Evolutionary conservation across 2,329 filamentous ascomycete genomes (phyloP), one percentile per base, ranked within the genome.

Genomic region (Metarhizium sp.): DNA sequence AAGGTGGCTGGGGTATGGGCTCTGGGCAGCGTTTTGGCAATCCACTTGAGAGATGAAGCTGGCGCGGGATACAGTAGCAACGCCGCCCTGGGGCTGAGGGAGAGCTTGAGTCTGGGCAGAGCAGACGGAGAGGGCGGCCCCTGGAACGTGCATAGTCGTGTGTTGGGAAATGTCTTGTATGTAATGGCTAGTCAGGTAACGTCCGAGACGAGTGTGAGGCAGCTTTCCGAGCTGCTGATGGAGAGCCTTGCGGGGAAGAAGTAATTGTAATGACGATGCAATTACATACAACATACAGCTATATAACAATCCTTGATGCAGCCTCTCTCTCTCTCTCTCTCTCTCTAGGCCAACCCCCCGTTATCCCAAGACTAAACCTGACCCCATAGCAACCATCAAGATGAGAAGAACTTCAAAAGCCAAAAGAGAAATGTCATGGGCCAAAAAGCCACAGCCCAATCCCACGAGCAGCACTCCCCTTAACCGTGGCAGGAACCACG

Each of bases 1-100:
- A 69, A 73, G 0, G 81, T 94, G 0, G 75, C 81, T 2, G 81
- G 85, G 7, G 81, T 87, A 0, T 88, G 89, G 73, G 86, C 88
- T 0, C 71, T 94, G 1, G 90, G 90, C 0, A 87, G 82, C 2
- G 86, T 94, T 1, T 73, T 94, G 11, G 85, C 86, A 0, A 84
- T 95, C 42, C 75, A 74, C 30, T 62, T 82, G 54, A 64, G 67
- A 4, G 73, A 75, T 13, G 64, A 68, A 1, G 69, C 70, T 8
- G 73, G 71, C 3, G 60, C 69, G 1, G 77, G 77, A 0, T 80
- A 80, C 59, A 75, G 71, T 56, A 78, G 77, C 58, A 71, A 69
- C 13, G 76, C 73, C 0, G 76, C 78, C 0, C 64, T 66, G n/a
- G 68, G 67, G 0, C 60, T 81, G 0, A 75, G 78, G 49, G 64